phyloP scores from a whole-genome alignment of 2,329 filamentous ascomycete species.

The Ascochyta pisi region DNA sequence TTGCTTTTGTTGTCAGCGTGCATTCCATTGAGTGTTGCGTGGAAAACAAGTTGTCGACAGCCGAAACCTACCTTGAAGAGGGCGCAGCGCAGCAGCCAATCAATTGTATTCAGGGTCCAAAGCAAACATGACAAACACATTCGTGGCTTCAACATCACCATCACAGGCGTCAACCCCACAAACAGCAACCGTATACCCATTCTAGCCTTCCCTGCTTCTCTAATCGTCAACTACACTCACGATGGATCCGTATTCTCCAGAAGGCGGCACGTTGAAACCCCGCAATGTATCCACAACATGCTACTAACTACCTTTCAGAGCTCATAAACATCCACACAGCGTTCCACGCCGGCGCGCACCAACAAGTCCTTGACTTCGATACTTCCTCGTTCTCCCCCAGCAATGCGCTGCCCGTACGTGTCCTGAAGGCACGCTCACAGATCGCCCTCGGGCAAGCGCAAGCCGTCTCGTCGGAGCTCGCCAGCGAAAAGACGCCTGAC shows the following conservation, averaged over 20 bases:
- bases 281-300: not conserved
- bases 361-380: conserved; percentile 85
- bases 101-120: conserved; percentile 26
- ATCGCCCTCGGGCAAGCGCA: conserved; percentile 81
- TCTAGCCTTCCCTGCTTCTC: conserved; percentile 2
- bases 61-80: not conserved
- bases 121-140: conserved; percentile 42
- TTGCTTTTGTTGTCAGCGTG: not conserved
- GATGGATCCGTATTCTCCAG: conserved; percentile 67
- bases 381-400: conserved; percentile 77
- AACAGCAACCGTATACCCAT: conserved; percentile 3
- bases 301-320: conserved; percentile 53
- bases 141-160: conserved; percentile 41
- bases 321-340: conserved; percentile 72
- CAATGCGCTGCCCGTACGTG: conserved; percentile 76
- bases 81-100: conserved; percentile 29
- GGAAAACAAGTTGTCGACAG: not conserved
- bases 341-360: conserved; percentile 81
- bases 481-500: conserved; percentile 71
- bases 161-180: conserved; percentile 14
- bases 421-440: conserved; percentile 81
- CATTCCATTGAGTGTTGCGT: not conserved
- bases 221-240: conserved; percentile 2
- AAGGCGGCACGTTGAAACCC: conserved; percentile 60
- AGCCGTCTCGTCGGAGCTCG: conserved; percentile 72